A percentile compares a stretch with the other conserved stretches of the same genome.
These are phyloP conservation scores for Debaryomyces robertsiae DNA, from an alignment of 1,139 yeast genomes.

Conservation along the genomic window DNA sequence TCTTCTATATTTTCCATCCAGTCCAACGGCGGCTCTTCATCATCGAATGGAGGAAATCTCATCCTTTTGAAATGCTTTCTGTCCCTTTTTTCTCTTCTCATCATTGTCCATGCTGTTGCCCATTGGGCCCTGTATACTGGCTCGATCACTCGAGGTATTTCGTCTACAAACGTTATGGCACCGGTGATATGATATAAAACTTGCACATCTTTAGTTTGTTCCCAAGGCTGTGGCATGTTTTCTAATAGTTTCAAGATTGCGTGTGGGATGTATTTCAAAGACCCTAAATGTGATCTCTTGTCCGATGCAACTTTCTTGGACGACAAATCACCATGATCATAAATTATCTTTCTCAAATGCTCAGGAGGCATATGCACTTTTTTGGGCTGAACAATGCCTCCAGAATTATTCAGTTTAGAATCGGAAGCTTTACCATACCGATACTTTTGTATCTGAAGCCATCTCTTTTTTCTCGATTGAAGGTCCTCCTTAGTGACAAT, in stretches of 20 bases:
- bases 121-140: constrained; percentile 94
- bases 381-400: constrained; percentile 54
- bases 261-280: constrained; percentile 93
- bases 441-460: constrained; percentile 68
- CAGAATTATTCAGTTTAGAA: constrained; percentile 23
- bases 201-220: constrained; percentile 76
- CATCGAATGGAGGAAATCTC: constrained; percentile 96
- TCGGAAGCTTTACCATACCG: constrained; percentile 37
- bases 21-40: constrained; percentile 90
- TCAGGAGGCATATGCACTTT: constrained; percentile 94
- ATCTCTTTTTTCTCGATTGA: constrained; percentile 52
- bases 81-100: constrained; percentile 93
- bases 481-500: constrained; percentile 23
- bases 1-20: constrained; percentile 80
- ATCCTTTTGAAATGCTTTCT: constrained; percentile 86
- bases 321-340: constrained; percentile 84
- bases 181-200: constrained; percentile 91
- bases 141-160: constrained; percentile 86
- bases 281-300: constrained; percentile 85
- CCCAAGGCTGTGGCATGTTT: constrained; percentile 99
- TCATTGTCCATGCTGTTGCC: constrained; percentile 90
- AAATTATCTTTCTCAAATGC: constrained; percentile 82
- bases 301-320: constrained; percentile 82
- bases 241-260: constrained; percentile 87
- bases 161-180: constrained; percentile 94